Conservation (phyloP, 345 rosid species). For the Cardiospermum halicacabum region DNA sequence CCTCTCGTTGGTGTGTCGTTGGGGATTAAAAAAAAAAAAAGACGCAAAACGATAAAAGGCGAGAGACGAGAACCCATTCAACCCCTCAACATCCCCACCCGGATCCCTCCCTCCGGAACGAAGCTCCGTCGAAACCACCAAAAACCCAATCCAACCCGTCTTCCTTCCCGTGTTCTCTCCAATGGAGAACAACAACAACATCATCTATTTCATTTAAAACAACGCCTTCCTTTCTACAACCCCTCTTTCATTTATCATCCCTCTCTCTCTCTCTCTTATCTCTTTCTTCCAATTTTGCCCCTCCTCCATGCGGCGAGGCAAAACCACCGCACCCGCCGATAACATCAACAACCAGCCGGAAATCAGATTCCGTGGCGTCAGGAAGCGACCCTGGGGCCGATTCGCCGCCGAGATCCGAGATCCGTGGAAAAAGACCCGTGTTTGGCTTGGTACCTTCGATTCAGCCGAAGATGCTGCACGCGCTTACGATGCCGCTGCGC, state of each 20-base stretch:
- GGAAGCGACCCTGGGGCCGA: constrained; percentile 36
- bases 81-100: no score
- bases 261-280: no score
- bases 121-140: no score
- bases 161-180: background rate
- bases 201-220: background rate
- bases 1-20: no score
- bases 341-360: background rate
- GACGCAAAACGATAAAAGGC: no score
- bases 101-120: no score
- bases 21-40: no score
- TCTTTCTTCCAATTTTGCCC: background rate
- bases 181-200: background rate
- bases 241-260: background rate
- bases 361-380: constrained; percentile 28
- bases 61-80: no score
- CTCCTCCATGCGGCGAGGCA: constrained; percentile 20
- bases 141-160: background rate
- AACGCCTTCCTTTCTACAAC: background rate
- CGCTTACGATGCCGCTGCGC: constrained; percentile 35
- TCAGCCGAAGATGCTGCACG: constrained; percentile 35
- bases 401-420: constrained; percentile 39
- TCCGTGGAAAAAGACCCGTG: constrained; percentile 36
- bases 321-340: background rate
- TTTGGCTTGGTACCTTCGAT: constrained; percentile 37